These are phyloP conservation scores for Bacterosira constricta DNA, from an alignment of 108 stramenopile species.

Conservation along the genomic window DNA sequence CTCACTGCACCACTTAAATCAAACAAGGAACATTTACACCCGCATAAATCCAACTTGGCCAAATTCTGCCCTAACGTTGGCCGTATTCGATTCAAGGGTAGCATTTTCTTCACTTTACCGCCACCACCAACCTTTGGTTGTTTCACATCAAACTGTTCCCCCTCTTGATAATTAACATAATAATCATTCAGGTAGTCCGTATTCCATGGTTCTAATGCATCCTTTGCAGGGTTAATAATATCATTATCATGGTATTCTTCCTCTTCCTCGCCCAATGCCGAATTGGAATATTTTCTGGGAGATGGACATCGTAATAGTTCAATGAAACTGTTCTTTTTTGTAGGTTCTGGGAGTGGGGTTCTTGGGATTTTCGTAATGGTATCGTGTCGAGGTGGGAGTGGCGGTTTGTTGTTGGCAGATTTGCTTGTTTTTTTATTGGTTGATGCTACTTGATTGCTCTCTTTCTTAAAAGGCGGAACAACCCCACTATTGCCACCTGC, in stretches of 20 bases:
- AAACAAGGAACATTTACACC: slow-evolving; percentile 68
- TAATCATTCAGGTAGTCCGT: slow-evolving; percentile 57
- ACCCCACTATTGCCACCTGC: neutral
- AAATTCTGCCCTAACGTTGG: slow-evolving; percentile 84
- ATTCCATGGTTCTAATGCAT: slow-evolving; percentile 33
- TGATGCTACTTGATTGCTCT: neutral
- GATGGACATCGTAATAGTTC: slow-evolving; percentile 27
- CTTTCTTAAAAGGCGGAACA: neutral
- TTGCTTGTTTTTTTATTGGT: neutral
- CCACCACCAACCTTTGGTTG: neutral
- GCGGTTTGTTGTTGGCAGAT: no score
- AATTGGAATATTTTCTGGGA: slow-evolving; percentile 14
- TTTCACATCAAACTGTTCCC: slow-evolving; percentile 40
- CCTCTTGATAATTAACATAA: slow-evolving; percentile 34
- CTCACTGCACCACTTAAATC: slow-evolving; percentile 71
- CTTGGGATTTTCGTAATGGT: neutral
- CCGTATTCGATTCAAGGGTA: slow-evolving; percentile 72
- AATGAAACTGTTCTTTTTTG: slow-evolving; percentile 7
- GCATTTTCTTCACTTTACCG: slow-evolving; percentile 53
- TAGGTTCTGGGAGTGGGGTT: neutral
- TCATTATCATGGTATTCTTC: neutral
- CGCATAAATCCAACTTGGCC: slow-evolving; percentile 69
- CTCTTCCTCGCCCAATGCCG: slow-evolving; percentile 45
- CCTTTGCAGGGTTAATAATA: slow-evolving; percentile 9
- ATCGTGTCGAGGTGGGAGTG: no score